These are phyloP conservation scores for Claviceps digitariae DNA, from an alignment of 2,329 filamentous ascomycete genomes.

Conservation along the genomic window DNA sequence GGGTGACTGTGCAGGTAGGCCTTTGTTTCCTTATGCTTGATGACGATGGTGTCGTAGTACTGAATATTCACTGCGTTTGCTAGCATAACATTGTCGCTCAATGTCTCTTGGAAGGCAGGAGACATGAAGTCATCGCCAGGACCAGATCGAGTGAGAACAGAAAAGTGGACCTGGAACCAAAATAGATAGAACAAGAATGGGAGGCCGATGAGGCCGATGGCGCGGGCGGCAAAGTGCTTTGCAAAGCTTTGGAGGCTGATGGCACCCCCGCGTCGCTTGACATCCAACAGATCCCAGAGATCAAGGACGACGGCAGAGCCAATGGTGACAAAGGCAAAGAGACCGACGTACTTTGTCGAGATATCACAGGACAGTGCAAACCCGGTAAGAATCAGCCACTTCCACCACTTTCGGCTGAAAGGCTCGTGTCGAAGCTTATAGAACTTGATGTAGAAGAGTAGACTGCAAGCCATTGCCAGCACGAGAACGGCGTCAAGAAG, in stretches of 20 bases:
- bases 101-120: constrained; percentile 92
- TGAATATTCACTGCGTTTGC: constrained; percentile 75
- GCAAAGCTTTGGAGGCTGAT: constrained; percentile 66
- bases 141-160: constrained; percentile 74
- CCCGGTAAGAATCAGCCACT: constrained; percentile 92
- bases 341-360: constrained; percentile 93
- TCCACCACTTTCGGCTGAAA: constrained; percentile 98
- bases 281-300: constrained; percentile 84
- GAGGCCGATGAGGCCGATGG: constrained; percentile 74
- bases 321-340: constrained; percentile 94
- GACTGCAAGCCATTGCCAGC: constrained; percentile 88
- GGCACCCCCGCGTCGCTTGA: constrained; percentile 73
- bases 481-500: constrained; percentile 89
- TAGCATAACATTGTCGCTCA: constrained; percentile 89
- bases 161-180: constrained; percentile 99
- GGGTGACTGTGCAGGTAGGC: constrained; percentile 88
- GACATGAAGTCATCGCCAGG: constrained; percentile 99
- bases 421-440: constrained; percentile 87
- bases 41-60: constrained; percentile 77
- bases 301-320: constrained; percentile 89
- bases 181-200: constrained; percentile 98
- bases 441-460: constrained; percentile 91
- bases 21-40: constrained; percentile 96
- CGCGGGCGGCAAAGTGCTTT: constrained; percentile 81
- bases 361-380: constrained; percentile 95